Conservation (phyloP, 805 yeast species). For the Phaffomyces opuntiae region DNA sequence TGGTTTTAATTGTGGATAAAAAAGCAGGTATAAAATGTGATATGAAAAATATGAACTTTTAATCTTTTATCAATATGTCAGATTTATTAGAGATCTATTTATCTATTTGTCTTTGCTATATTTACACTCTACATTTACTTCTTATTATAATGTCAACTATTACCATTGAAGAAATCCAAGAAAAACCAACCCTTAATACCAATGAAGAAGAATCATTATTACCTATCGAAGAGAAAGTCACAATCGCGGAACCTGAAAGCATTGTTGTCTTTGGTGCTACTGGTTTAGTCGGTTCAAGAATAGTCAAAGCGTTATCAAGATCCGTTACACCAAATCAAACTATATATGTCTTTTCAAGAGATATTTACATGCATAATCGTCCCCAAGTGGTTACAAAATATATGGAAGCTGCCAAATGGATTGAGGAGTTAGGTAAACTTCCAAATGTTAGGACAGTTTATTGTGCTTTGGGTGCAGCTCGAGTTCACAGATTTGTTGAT, state of each 20-base stretch:
- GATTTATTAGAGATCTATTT: too few relatives aligned
- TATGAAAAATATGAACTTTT: too few relatives aligned
- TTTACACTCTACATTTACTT: too few relatives aligned
- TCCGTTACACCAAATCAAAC: constrained; percentile 1
- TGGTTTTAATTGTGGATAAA: too few relatives aligned
- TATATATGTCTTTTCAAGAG: constrained; percentile 8
- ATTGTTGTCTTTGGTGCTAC: constrained; percentile 14
- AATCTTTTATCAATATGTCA: too few relatives aligned
- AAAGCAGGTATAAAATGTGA: too few relatives aligned
- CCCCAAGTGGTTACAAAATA: constrained; percentile 9
- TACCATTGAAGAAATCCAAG: too few relatives aligned
- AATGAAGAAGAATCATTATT: neutral
- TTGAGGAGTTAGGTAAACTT: constrained; percentile 5
- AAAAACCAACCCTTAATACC: too few relatives aligned
- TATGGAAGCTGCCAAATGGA: constrained; percentile 11
- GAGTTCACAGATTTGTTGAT: constrained; percentile 4
- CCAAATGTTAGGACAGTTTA: constrained; percentile 10
- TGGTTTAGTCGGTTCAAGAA: constrained; percentile 11
- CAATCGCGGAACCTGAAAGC: neutral
- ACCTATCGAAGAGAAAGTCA: neutral
- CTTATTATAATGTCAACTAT: too few relatives aligned
- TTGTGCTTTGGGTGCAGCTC: constrained; percentile 12
- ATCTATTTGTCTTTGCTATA: too few relatives aligned
- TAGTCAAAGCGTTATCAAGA: constrained; percentile 9
- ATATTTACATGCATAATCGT: constrained; percentile 1